Evolutionary conservation across 140 eudicot genomes (phyloP), one percentile per base, ranked within the genome.

Genomic region (Cichorium intybus): DNA sequence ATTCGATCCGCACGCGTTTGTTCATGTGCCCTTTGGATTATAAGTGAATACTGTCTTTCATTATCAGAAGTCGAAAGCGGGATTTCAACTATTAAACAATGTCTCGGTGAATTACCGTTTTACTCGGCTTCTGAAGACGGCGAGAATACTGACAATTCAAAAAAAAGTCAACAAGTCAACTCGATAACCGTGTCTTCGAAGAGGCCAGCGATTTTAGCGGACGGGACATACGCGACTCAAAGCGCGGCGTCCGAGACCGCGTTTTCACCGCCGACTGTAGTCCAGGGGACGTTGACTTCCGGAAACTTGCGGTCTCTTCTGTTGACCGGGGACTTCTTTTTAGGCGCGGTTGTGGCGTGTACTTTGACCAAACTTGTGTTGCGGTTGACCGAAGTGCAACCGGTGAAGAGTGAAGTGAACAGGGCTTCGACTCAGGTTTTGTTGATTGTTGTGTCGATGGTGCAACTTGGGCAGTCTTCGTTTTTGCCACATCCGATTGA

Each of bases 401-500:
- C 82, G 31, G 75, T 78, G 45, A 83, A 62, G 60, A 48, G 47
- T 69, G 90, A 83, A 75, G 85, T 87, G 24, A 69, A 87, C 70
- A 83, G 71, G 73, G 82, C 77, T 48, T 55, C 85, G 14, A 65
- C 70, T 41, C 74, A 78, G 39, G 81, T 85, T 41, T 70, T 87
- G 59, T 60, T 83, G 52, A 66, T 78, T 8, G 67, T 80, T 31
- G 87, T 83, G 26, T 77, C 95, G 26, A 83, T 87, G 84, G 66
- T 87, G 33, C 90, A 80, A 61, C 85, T 87, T 47, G 95, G 95
- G 10, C 87, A 83, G 43, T 87, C 87, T 39, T 84, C 90, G 15
- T 76, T 75, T 76, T 90, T 87, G 71, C 85, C 90, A 7, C 95
- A 87, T 75, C 95, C 90, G 2, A 80, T 87, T 76, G 95, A 87